A percentile compares a stretch with the other conserved stretches of the same genome.
Evolutionary conservation across 1,139 yeast species (phyloP).

Genomic region (Candida sp.): DNA sequence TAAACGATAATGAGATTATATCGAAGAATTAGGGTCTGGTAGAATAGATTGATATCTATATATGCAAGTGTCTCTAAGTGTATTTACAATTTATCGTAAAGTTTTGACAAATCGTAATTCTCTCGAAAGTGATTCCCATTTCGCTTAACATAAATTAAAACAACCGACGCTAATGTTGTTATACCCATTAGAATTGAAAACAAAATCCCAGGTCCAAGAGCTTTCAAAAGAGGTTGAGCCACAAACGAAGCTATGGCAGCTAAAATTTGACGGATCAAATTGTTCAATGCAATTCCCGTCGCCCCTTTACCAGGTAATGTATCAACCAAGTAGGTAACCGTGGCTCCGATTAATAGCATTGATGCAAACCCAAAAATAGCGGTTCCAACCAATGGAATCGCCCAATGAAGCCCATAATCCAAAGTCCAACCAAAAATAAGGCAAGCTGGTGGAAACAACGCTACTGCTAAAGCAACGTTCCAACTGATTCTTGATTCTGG

Average conservation of each 20-base stretch:
- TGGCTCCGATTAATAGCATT: slow-evolving; percentile 81
- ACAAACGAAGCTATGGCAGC: slow-evolving; percentile 79
- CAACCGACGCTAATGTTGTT: slow-evolving; percentile 40
- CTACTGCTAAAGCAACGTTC: slow-evolving; percentile 66
- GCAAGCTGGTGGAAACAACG: slow-evolving; percentile 60
- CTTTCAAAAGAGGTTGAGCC: slow-evolving; percentile 61
- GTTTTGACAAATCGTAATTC: slow-evolving; percentile 54
- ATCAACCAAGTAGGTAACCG: slow-evolving; percentile 79
- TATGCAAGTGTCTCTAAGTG: too few species aligned
- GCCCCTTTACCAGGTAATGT: slow-evolving; percentile 88
- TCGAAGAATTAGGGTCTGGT: too few species aligned
- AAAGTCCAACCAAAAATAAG: slow-evolving; percentile 83
- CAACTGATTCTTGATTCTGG: slow-evolving; percentile 82
- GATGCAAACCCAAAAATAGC: slow-evolving; percentile 80
- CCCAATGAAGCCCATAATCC: slow-evolving; percentile 66
- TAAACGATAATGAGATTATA: too few species aligned
- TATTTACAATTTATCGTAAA: slow-evolving; percentile 47
- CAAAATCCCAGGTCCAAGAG: slow-evolving; percentile 70
- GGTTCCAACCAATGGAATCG: slow-evolving; percentile 73
- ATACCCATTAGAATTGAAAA: slow-evolving; percentile 65
- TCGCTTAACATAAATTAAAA: slow-evolving; percentile 49
- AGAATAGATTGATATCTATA: too few species aligned
- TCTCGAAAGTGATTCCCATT: slow-evolving; percentile 66
- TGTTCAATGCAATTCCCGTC: slow-evolving; percentile 83
- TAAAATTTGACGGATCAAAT: slow-evolving; percentile 65